Base-by-base conservation (phyloP, 1,139 yeast genomes). In the Spathaspora jeffriesii region DNA sequence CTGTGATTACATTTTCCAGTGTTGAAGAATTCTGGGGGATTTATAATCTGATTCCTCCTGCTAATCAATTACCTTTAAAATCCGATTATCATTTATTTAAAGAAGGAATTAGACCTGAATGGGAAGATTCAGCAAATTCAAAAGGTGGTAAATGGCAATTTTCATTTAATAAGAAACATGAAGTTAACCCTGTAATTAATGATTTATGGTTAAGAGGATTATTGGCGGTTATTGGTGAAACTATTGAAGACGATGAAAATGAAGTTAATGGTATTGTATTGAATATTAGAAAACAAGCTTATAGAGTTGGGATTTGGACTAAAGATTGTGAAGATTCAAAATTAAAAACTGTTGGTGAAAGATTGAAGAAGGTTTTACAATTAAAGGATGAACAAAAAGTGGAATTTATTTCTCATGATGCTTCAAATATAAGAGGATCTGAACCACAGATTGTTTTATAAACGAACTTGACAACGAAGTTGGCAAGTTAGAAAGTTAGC, bases 1-100 rank as follows among this genome's bases (percentile, higher is more conserved):
- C 97, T 50, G 96, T 93, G 46, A 95, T 92, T 59, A 84, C 96
- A 30, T 90, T 93, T 60, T 80, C 85, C 45, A 85, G 97, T 25
- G 98, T 93, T 43, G 99, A 93, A 74, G 98, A 93, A 70, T 93
- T 93, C 75, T 93, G 99, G 99, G 99, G 99, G 23, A 88, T 92
- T 56, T 89, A 84, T 77, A 93, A 93, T 71, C 88, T 96, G 46
- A 86, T 93, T 60, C 98, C 99, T 55, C 85, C 84, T 60, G 97
- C 97, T 47, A 82, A 85, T 57, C 97, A 91, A 65, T 80, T 93
- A 64, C 98, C 98, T 55, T 69, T 86, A 60, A 89, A 87, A 70
- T 88, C 97, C 13, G 99, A 95, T 70, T 93, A 93, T 73, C 97
- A 95, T 67, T 82, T 93, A 64, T 93, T 95, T 78, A 88, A 93